Percentiles rank a stretch among this genome's conserved stretches.
Conservation (phyloP, 2,329 filamentous ascomycete genomes). For the Ascocoryne sarcoides region DNA sequence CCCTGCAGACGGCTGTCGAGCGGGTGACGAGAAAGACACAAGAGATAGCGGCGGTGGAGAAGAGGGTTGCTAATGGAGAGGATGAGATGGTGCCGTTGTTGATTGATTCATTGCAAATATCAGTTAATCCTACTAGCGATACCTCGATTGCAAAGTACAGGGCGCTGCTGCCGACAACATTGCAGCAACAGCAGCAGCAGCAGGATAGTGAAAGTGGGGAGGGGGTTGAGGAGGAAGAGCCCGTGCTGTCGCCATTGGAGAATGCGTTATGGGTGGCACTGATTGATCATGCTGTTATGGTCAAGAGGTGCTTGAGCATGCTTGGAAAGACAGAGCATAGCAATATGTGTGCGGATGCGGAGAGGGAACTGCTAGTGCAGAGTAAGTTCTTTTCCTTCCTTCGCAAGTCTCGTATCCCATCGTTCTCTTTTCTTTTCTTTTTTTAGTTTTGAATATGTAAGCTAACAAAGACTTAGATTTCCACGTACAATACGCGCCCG, state of each 20-base stretch:
- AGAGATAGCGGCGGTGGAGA: conserved; percentile 71
- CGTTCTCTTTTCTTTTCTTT: neutral
- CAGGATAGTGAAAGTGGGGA: conserved; percentile 20
- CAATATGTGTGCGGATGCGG: conserved; percentile 39
- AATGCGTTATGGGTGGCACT: conserved; percentile 77
- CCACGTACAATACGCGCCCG: conserved; percentile 53
- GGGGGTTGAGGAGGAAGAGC: conserved; percentile 36
- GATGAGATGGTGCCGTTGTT: conserved; percentile 60
- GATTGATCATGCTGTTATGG: conserved; percentile 79
- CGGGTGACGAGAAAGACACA: conserved; percentile 84
- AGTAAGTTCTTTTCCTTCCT: conserved; percentile 43
- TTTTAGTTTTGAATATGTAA: neutral
- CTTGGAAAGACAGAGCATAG: conserved; percentile 45
- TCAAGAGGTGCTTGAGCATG: conserved; percentile 70
- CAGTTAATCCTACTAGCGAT: conserved; percentile 66
- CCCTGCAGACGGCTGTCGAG: conserved; percentile 83
- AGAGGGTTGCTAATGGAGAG: conserved; percentile 63
- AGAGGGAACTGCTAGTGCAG: conserved; percentile 50
- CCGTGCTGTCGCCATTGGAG: conserved; percentile 49
- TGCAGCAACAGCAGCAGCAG: too few relatives aligned
- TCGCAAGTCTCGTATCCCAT: conserved; percentile 21
- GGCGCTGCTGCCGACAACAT: conserved; percentile 54
- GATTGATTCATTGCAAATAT: conserved; percentile 66
- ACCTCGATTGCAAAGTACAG: conserved; percentile 73
- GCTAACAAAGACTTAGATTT: conserved; percentile 40